Base-by-base conservation (phyloP, 1,284 basidiomycete genomes). In the Microbotryum lychnidis-dioicae region DNA sequence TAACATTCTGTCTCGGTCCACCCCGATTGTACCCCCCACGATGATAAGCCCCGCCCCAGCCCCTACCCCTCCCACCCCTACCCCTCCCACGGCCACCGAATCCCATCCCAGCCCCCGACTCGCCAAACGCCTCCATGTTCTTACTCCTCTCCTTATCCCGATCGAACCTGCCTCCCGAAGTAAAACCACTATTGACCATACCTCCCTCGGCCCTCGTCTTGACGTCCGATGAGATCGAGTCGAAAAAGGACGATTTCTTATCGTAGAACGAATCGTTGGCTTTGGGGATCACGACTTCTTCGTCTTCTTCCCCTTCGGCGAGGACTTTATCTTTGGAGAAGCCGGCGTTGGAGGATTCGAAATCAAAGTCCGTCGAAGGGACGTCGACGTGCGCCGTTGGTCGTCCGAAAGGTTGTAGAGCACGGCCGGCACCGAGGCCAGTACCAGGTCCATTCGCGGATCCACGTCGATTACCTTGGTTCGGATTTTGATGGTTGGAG, bases 51-150 rank as follows among this genome's bases (percentile, higher is more conserved):
- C 60, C 51, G 6, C 55, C 42, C n/a, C 60, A 46, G 18, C 60
- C 45, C 16, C 29, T 18, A 21, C 48, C 21, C 45, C 60, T 45
- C n/a, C 57, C 25, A 4, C 57, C 57, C 25, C 60, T 44, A 18
- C 64, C 56, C 21, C 46, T 56, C 33, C 53, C 29, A 46, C 55
- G 21, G 1, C 61, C 59, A 6, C 56, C 55, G n/a, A 65, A 33
- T 1, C 67, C 59, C 5, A 61, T 23, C 4, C 50, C 37, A 14
- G 37, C 57, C 16, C 62, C 64, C 25, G 50, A 53, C 55, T 72
- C 69, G 16, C 71, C 72, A 37, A 73, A 73, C 37, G 71, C 69
- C 37, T 70, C 66, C 57, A 73, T 55, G 50, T 73, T 72, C 56
- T 63, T 61, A 29, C 56, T 56, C 42, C 72, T 58, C 62, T 72